Evolutionary conservation across 176 grass and related monocot genomes (phyloP).

Genomic region (Carex scoparia): DNA sequence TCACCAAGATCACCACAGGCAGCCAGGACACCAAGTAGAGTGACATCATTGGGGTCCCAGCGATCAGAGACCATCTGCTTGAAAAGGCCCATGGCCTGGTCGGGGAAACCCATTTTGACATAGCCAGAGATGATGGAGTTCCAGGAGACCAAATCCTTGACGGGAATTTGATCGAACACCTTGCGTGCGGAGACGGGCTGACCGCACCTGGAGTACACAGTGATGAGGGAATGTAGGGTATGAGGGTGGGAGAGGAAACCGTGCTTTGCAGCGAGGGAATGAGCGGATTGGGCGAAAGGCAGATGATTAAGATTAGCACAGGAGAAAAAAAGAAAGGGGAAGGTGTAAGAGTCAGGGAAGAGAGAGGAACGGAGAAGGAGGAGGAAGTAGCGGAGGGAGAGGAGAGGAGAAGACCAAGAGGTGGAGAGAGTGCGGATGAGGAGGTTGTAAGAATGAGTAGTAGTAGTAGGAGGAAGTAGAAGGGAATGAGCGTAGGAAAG

Average conservation of each 20-base stretch:
- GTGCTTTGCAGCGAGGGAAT: conserved; percentile 18
- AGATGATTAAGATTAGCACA: neutral
- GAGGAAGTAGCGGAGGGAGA: conserved; percentile 15
- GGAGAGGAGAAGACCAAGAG: neutral
- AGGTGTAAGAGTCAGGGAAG: conserved; percentile 27
- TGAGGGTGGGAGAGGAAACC: conserved; percentile 24
- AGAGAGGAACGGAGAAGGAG: neutral
- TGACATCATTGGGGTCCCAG: conserved; percentile 32
- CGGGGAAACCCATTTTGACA: conserved; percentile 26
- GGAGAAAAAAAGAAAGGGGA: conserved; percentile 39
- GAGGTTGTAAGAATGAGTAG: conserved; percentile 30
- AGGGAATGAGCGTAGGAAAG: conserved; percentile 16
- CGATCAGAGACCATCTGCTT: conserved; percentile 19
- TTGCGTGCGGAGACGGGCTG: neutral
- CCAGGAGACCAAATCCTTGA: conserved; percentile 33
- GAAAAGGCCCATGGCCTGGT: conserved; percentile 27
- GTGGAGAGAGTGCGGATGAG: conserved; percentile 36
- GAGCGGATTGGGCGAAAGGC: neutral
- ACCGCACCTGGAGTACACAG: conserved; percentile 25
- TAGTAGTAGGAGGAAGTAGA: neutral
- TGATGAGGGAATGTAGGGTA: conserved; percentile 37
- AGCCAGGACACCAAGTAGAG: conserved; percentile 25
- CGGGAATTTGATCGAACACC: conserved; percentile 33
- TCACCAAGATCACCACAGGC: conserved; percentile 50
- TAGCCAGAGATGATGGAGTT: conserved; percentile 43